Percentiles rank a stretch among this genome's conserved stretches.
Evolutionary conservation across 2,329 filamentous ascomycete species (phyloP).

Genomic region (Proliferodiscus dingleyae): DNA sequence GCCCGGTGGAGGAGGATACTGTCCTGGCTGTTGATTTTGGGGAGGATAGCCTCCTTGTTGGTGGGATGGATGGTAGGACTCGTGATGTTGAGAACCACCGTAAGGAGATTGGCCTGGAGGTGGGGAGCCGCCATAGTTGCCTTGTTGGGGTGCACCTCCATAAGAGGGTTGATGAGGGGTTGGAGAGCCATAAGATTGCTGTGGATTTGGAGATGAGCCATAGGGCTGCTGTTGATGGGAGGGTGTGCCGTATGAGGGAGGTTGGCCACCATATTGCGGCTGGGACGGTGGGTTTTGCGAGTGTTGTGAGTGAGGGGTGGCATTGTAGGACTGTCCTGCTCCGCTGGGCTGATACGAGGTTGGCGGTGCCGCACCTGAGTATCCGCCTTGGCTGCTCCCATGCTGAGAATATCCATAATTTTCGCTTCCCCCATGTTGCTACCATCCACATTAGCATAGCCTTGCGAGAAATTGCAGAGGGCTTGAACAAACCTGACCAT

Average conservation of each 20-base stretch:
- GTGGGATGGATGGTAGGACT: constrained; percentile 11
- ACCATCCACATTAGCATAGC: constrained; percentile 15
- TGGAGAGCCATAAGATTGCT: no score
- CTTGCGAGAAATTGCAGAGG: background rate
- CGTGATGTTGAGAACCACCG: constrained; percentile 19
- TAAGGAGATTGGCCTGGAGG: constrained; percentile 15
- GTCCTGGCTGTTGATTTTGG: constrained; percentile 2
- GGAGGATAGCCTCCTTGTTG: constrained; percentile 1
- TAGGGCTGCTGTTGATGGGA: constrained; percentile 4
- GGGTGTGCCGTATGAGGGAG: constrained; percentile 4
- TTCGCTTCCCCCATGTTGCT: constrained; percentile 43
- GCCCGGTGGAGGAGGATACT: constrained; percentile 11
- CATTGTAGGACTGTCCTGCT: constrained; percentile 16
- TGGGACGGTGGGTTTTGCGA: constrained; percentile 7
- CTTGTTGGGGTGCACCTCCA: constrained; percentile 2
- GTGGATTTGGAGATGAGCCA: no score
- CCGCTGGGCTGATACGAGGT: constrained; percentile 48
- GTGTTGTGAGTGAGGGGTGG: constrained; percentile 11
- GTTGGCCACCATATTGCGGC: constrained; percentile 10
- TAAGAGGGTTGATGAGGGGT: constrained; percentile 2
- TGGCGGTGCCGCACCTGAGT: constrained; percentile 59
- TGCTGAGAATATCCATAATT: constrained; percentile 57
- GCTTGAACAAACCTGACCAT: constrained; percentile 15
- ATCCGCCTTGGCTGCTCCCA: constrained; percentile 44
- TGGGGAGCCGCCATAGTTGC: constrained; percentile 1